phyloP scores from a whole-genome alignment of 768 basidiomycete genomes.

The Hygrophorus pudorinus region DNA sequence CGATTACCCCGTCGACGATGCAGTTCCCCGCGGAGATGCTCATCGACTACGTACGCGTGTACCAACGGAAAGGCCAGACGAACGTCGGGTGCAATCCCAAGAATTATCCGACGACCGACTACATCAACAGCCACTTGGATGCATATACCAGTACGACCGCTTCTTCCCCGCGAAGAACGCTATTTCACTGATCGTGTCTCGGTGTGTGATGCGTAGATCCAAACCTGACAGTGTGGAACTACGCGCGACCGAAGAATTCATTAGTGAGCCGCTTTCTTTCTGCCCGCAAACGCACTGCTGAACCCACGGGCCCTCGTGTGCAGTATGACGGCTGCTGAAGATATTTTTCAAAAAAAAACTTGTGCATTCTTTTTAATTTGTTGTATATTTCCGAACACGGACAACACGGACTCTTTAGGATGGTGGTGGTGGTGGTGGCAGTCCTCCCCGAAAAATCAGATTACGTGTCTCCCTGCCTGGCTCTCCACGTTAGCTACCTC shows the following conservation, averaged over 20 bases:
- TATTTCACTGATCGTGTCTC: neutral
- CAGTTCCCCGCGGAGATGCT: conserved; percentile 61
- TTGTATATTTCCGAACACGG: no score
- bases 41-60: conserved; percentile 76
- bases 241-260: conserved; percentile 4
- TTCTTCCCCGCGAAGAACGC: conserved; percentile 1
- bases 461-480: no score
- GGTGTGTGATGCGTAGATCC: neutral
- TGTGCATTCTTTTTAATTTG: no score
- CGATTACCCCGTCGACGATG: conserved; percentile 42
- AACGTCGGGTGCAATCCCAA: conserved; percentile 63
- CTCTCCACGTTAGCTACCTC: no score
- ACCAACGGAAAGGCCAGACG: conserved; percentile 47
- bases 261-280: neutral
- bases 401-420: no score
- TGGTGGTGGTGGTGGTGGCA: no score
- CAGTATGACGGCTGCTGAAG: no score
- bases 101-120: conserved; percentile 55
- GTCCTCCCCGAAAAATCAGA: no score
- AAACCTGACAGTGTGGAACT: conserved; percentile 5
- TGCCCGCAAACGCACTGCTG: no score
- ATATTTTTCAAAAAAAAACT: no score
- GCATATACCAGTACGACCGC: conserved; percentile 48
- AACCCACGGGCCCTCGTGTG: no score
- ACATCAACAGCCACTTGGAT: conserved; percentile 44